Evolutionary conservation across 2,329 filamentous ascomycete species (phyloP).

Genomic region (Neonectria neomacrospora): DNA sequence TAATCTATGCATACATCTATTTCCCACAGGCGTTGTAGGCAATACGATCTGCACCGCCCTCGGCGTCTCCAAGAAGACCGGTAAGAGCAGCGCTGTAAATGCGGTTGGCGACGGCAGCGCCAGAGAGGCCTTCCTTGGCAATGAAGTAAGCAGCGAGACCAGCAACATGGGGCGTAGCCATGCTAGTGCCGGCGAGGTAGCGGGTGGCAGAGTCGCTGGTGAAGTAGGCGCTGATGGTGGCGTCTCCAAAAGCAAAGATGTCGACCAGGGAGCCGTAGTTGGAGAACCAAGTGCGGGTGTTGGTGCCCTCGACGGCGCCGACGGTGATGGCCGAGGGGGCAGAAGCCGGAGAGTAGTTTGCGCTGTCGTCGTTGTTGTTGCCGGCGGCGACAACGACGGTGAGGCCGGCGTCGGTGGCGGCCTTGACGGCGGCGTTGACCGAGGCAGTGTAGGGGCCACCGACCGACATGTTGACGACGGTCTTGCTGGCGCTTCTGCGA

Average conservation of each 20-base stretch:
- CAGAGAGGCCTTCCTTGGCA: conserved; percentile 20
- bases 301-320: background rate
- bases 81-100: conserved; percentile 16
- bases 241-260: conserved; percentile 20
- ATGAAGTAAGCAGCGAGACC: conserved; percentile 73
- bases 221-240: conserved; percentile 1
- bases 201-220: conserved; percentile 2
- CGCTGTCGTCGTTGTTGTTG: background rate
- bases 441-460: conserved; percentile 1
- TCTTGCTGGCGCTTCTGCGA: background rate
- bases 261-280: conserved; percentile 19
- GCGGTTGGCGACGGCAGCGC: conserved; percentile 13
- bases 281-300: conserved; percentile 5
- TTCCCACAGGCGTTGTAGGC: conserved; percentile 25
- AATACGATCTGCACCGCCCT: background rate
- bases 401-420: conserved; percentile 9
- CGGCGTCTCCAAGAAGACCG: background rate
- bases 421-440: conserved; percentile 13
- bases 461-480: conserved; percentile 9
- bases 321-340: conserved; percentile 20
- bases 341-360: conserved; percentile 15
- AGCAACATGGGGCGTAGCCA: conserved; percentile 67
- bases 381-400: conserved; percentile 20
- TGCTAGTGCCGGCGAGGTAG: conserved; percentile 28
- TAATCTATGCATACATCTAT: background rate